Percentiles rank a stretch among this genome's conserved stretches.
Evolutionary conservation across 805 yeast genomes (phyloP).

Genomic region (Diddensiella santjacobensis): DNA sequence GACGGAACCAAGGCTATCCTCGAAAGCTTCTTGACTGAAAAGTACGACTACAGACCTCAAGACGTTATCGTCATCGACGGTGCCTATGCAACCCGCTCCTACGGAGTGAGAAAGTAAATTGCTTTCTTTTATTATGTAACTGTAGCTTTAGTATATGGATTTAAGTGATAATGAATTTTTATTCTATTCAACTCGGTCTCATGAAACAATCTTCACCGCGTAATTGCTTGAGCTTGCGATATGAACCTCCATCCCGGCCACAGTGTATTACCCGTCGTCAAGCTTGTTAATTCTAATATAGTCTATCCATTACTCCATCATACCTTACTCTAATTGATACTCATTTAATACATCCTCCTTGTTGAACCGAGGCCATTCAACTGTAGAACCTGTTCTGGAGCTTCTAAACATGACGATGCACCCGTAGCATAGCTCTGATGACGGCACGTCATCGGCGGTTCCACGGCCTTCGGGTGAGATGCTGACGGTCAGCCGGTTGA

Average conservation of each 20-base stretch:
- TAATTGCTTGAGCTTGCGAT: too few species aligned
- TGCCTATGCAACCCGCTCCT: constrained; percentile 67
- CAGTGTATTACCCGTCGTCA: too few species aligned
- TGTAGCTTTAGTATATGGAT: too few species aligned
- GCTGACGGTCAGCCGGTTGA: constrained; percentile 58
- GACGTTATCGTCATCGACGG: constrained; percentile 72
- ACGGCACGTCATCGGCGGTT: constrained; percentile 21
- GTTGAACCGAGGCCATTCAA: constrained; percentile 31
- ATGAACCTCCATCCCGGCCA: too few species aligned
- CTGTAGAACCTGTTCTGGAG: constrained; percentile 34
- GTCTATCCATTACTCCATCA: not conserved
- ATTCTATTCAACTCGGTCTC: too few species aligned
- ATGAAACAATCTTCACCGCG: too few species aligned
- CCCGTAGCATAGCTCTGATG: constrained; percentile 61
- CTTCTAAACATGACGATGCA: constrained; percentile 63
- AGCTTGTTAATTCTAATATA: too few species aligned
- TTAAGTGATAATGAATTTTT: too few species aligned
- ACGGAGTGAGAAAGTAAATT: constrained; percentile 42
- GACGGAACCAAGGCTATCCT: constrained; percentile 64
- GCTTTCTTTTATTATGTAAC: not conserved
- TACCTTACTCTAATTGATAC: constrained; percentile 37
- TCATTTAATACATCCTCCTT: constrained; percentile 44
- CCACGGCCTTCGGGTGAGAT: constrained; percentile 25
- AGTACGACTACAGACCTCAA: constrained; percentile 67
- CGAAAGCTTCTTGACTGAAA: constrained; percentile 56